These are phyloP conservation scores for Inga leiocalycina DNA, from an alignment of 306 rosid genomes.

Conservation along the genomic window DNA sequence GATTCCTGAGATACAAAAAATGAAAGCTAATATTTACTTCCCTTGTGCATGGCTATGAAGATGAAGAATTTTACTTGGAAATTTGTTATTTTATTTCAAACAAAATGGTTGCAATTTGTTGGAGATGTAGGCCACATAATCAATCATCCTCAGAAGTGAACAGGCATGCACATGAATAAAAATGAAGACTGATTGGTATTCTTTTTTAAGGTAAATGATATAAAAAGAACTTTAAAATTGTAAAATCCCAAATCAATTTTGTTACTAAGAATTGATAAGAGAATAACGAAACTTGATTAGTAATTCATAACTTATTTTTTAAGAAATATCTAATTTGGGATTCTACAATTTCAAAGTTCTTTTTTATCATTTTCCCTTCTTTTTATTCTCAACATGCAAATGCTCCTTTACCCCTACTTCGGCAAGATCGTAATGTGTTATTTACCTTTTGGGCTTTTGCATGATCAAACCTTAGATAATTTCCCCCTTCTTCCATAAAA, in stretches of 20 bases:
- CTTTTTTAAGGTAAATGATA: not conserved
- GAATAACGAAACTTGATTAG: too few relatives aligned
- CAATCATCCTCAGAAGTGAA: not conserved
- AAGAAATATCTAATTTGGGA: too few relatives aligned
- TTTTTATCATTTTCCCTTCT: too few relatives aligned
- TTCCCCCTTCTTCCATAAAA: conserved; percentile 8
- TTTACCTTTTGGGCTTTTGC: not conserved
- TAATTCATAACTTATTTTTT: too few relatives aligned
- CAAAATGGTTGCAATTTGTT: not conserved
- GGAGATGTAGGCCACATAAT: not conserved
- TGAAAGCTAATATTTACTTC: not conserved
- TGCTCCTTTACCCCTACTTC: not conserved
- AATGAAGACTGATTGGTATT: not conserved
- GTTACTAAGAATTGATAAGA: too few relatives aligned
- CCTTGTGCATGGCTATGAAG: not conserved
- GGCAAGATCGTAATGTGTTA: conserved; percentile 2
- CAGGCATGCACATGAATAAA: not conserved
- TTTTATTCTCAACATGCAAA: not conserved
- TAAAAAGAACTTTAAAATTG: too few relatives aligned
- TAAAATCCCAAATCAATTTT: too few relatives aligned
- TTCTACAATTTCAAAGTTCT: too few relatives aligned
- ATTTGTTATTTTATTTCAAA: not conserved
- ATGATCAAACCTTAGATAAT: not conserved
- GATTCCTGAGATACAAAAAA: not conserved
- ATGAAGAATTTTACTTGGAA: conserved; percentile 1